Evolutionary conservation across 2,329 filamentous ascomycete species (phyloP).

Genomic region (Ophiosphaerella herpotricha): DNA sequence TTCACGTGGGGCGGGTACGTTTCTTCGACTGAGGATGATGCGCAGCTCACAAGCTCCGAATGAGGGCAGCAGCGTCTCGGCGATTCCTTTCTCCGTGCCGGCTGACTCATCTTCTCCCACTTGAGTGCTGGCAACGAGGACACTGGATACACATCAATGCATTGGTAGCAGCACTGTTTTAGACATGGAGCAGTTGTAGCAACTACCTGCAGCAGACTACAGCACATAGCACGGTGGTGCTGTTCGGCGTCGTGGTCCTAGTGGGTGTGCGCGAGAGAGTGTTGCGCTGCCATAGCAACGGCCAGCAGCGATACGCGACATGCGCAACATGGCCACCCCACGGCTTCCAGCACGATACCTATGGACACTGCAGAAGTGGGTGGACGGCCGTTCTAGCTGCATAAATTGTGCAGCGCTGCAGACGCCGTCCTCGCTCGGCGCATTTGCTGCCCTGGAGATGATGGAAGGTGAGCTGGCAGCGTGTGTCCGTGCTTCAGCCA

Average conservation of each 20-base stretch:
- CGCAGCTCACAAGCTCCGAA: constrained; percentile 16
- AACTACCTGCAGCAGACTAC: no score
- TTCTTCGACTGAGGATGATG: constrained; percentile 13
- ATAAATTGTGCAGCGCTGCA: constrained; percentile 3
- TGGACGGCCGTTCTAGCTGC: neutral
- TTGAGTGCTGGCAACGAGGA: neutral
- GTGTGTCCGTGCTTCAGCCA: constrained; percentile 26
- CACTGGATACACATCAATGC: neutral
- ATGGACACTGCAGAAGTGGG: neutral
- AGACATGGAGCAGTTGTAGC: no score
- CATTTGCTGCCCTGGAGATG: constrained; percentile 38
- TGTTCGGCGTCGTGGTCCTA: no score
- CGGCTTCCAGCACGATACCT: neutral
- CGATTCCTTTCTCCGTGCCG: constrained; percentile 5
- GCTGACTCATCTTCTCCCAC: neutral
- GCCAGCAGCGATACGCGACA: constrained; percentile 3
- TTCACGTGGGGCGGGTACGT: constrained; percentile 4
- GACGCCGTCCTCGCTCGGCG: constrained; percentile 5
- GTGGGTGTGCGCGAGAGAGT: neutral
- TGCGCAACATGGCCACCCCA: neutral
- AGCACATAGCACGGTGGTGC: no score
- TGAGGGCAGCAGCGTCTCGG: constrained; percentile 14
- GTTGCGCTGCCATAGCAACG: constrained; percentile 12
- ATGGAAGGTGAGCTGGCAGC: constrained; percentile 29
- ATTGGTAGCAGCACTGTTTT: neutral